phyloP scores from a whole-genome alignment of 2,329 filamentous ascomycete genomes.

The Fusarium pseudonygamai region DNA sequence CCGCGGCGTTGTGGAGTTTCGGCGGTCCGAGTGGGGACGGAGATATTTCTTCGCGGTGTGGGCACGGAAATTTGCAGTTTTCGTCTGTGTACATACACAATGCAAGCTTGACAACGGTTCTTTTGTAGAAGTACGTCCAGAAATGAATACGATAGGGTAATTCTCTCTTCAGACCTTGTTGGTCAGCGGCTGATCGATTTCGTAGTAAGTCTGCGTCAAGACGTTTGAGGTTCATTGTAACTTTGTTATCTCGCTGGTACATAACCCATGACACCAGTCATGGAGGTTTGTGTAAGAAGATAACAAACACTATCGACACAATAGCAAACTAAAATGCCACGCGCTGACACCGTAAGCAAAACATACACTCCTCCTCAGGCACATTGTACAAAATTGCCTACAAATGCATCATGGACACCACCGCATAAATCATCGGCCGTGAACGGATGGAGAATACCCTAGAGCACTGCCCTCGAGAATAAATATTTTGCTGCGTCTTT shows the following conservation, averaged over 20 bases:
- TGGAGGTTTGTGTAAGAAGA: background rate
- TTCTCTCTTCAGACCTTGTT: background rate
- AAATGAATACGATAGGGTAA: slow-evolving; percentile 14
- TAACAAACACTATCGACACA: background rate
- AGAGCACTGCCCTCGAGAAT: background rate
- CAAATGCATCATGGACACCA: background rate
- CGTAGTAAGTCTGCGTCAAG: background rate
- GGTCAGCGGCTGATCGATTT: slow-evolving; percentile 29
- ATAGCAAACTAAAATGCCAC: slow-evolving; percentile 6
- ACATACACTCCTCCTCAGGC: background rate
- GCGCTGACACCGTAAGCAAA: background rate
- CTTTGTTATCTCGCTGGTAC: background rate
- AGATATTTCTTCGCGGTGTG: background rate
- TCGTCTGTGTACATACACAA: background rate
- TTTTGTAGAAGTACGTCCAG: slow-evolving; percentile 13
- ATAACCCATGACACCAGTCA: background rate
- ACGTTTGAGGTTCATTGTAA: slow-evolving; percentile 10
- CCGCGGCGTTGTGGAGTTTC: slow-evolving; percentile 38
- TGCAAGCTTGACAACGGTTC: slow-evolving; percentile 14
- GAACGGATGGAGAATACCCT: background rate
- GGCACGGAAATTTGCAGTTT: slow-evolving; percentile 14
- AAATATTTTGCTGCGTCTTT: background rate
- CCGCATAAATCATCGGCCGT: background rate
- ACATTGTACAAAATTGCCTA: background rate
- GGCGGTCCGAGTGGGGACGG: slow-evolving; percentile 34